phyloP scores from a whole-genome alignment of 805 yeast species.

The Kuraishia capsulata region DNA sequence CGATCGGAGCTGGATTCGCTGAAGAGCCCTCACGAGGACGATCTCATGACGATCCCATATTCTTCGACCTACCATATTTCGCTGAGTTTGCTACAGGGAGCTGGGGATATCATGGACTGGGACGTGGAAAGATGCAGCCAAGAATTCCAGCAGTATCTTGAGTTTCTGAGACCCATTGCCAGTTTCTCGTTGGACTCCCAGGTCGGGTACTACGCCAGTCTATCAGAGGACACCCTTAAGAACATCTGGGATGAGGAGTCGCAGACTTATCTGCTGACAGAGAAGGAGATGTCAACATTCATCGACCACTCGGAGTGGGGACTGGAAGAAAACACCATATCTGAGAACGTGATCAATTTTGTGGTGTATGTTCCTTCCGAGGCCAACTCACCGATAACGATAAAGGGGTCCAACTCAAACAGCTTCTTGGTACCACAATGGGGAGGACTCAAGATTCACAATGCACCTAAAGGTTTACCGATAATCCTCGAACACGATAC shows the following conservation, averaged over 20 bases:
- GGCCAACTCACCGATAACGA: constrained; percentile 37
- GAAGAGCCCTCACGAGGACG: constrained; percentile 8
- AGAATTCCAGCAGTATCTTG: constrained; percentile 47
- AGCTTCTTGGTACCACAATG: constrained; percentile 81
- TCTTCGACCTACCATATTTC: constrained; percentile 68
- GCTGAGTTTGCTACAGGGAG: constrained; percentile 65
- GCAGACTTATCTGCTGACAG: constrained; percentile 25
- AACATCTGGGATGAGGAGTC: constrained; percentile 15
- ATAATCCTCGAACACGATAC: constrained; percentile 30
- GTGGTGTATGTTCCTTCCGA: constrained; percentile 54
- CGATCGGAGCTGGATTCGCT: neutral
- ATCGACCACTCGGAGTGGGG: constrained; percentile 86
- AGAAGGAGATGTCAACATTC: constrained; percentile 58
- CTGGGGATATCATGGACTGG: constrained; percentile 63
- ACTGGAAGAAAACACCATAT: constrained; percentile 33
- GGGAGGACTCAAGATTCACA: constrained; percentile 65
- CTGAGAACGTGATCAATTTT: constrained; percentile 64
- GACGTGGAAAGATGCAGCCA: constrained; percentile 49
- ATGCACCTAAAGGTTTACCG: constrained; percentile 23
- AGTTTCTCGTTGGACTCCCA: constrained; percentile 76
- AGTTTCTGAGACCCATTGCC: constrained; percentile 42
- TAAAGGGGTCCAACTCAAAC: constrained; percentile 37
- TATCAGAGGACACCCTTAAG: constrained; percentile 16
- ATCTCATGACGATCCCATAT: constrained; percentile 39
- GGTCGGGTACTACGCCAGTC: constrained; percentile 55